Evolutionary conservation across 306 rosid genomes (phyloP).

Genomic region (Castanea crenata): DNA sequence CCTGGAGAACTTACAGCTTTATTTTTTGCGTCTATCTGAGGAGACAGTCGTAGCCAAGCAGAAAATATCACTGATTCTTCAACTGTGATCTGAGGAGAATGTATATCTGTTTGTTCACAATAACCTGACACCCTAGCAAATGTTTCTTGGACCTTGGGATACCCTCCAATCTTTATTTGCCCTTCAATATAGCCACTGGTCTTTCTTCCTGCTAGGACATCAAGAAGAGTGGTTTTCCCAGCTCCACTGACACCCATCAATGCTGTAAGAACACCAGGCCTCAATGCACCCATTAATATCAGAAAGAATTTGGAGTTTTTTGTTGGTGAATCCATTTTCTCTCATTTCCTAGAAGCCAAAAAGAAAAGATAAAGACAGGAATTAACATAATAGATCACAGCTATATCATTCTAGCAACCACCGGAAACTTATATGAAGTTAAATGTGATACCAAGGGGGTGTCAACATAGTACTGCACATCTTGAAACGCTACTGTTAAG

Average conservation of each 20-base stretch:
- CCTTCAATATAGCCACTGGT: neutral
- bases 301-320: constrained; percentile 2
- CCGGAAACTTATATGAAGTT: neutral
- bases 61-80: constrained; percentile 1
- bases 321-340: constrained; percentile 20
- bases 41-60: constrained; percentile 3
- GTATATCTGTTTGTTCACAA: neutral
- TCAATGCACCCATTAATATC: neutral
- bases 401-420: too few relatives aligned
- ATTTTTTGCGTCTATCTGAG: neutral
- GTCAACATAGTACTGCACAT: constrained; percentile 43
- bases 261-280: neutral
- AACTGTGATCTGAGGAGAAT: neutral
- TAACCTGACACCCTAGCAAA: constrained; percentile 7
- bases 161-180: constrained; percentile 6
- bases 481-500: constrained; percentile 35
- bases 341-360: constrained; percentile 39
- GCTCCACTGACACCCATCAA: constrained; percentile 6
- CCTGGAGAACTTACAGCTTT: neutral
- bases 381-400: neutral
- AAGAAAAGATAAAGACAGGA: neutral
- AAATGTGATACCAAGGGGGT: constrained; percentile 33
- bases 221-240: neutral
- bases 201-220: constrained; percentile 3
- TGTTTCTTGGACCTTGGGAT: neutral